Percentiles rank a stretch among this genome's conserved stretches.
Conservation (phyloP, 2,329 filamentous ascomycete species). For the Colletotrichum eleusines region DNA sequence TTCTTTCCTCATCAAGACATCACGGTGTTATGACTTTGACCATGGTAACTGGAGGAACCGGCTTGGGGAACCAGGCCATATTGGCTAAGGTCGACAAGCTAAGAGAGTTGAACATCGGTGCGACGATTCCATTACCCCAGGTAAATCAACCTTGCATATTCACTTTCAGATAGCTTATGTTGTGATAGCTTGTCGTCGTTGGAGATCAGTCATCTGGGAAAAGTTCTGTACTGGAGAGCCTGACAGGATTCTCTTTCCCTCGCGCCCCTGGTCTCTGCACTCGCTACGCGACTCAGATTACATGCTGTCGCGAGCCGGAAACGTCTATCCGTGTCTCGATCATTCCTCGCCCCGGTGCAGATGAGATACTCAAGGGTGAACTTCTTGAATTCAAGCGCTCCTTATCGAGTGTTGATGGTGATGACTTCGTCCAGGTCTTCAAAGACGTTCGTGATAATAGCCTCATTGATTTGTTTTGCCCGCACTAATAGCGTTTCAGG, state of each 20-base stretch:
- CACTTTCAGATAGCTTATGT: conserved; percentile 8
- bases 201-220: conserved; percentile 89
- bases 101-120: conserved; percentile 55
- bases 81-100: conserved; percentile 53
- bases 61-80: conserved; percentile 21
- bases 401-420: conserved; percentile 44
- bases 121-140: conserved; percentile 53
- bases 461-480: conserved; percentile 44
- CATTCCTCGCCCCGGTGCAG: conserved; percentile 48
- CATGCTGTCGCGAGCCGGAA: conserved; percentile 52
- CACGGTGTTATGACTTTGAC: neutral
- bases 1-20: neutral
- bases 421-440: conserved; percentile 54
- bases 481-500: neutral
- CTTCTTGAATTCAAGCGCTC: conserved; percentile 48
- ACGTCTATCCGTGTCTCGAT: conserved; percentile 57
- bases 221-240: conserved; percentile 81
- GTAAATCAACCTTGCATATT: conserved; percentile 6
- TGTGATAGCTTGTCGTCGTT: conserved; percentile 81
- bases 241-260: conserved; percentile 63
- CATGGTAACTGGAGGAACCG: conserved; percentile 1
- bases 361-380: conserved; percentile 33
- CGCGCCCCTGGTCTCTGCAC: conserved; percentile 59
- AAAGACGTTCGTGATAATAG: neutral
- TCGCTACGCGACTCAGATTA: too few species aligned